Evolutionary conservation across 2,329 filamentous ascomycete genomes (phyloP).

Genomic region (Mycosphaerella sp.): DNA sequence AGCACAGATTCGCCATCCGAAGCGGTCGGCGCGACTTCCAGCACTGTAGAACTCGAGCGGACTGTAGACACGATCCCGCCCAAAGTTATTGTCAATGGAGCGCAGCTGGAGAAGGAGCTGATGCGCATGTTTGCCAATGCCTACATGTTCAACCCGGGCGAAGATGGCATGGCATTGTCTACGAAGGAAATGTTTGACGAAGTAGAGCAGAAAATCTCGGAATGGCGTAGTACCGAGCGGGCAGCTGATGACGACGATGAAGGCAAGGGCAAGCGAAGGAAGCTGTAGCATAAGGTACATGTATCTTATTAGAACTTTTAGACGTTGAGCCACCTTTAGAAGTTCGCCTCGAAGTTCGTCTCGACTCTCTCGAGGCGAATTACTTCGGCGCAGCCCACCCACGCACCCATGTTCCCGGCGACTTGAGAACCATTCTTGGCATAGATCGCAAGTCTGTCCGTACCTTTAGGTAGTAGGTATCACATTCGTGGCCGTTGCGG

Average conservation of each 20-base stretch:
- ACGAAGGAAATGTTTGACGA: slow-evolving; percentile 85
- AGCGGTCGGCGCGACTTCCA: slow-evolving; percentile 40
- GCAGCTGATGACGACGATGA: slow-evolving; percentile 30
- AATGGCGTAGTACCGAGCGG: slow-evolving; percentile 57
- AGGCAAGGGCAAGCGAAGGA: slow-evolving; percentile 25
- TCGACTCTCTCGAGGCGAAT: no score
- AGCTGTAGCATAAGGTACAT: slow-evolving; percentile 12
- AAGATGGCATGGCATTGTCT: slow-evolving; percentile 82
- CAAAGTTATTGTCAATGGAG: slow-evolving; percentile 84
- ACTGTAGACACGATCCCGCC: slow-evolving; percentile 76
- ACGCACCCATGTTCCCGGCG: no score
- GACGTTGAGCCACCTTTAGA: not conserved
- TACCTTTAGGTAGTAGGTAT: no score
- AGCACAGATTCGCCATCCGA: slow-evolving; percentile 51
- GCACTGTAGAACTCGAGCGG: slow-evolving; percentile 57
- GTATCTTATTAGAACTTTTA: not conserved
- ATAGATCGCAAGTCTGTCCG: no score
- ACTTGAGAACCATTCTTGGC: no score
- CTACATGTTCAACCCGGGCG: slow-evolving; percentile 95
- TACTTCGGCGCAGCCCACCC: no score
- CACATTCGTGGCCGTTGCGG: no score
- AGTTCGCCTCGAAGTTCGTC: not conserved
- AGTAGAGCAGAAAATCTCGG: slow-evolving; percentile 65
- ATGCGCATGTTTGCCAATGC: slow-evolving; percentile 98
- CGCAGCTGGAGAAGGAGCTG: slow-evolving; percentile 85